Evolutionary conservation across 1,284 basidiomycete genomes (phyloP).

Genomic region (Puccinia polysora): DNA sequence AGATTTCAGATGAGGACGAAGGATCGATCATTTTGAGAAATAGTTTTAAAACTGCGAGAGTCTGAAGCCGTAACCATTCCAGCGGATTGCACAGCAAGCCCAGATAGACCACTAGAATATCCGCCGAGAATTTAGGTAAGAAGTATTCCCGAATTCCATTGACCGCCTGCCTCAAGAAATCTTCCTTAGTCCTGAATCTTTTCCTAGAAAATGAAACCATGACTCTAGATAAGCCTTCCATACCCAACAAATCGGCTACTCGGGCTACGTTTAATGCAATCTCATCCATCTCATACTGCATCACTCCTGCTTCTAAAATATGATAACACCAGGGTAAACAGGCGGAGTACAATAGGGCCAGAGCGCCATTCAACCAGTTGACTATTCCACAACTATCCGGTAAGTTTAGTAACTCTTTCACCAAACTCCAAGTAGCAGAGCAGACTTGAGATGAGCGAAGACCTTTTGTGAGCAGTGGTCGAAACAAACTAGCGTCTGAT

Average conservation of each 20-base stretch:
- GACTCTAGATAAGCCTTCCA: constrained; percentile 39
- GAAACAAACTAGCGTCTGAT: constrained; percentile 23
- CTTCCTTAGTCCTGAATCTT: constrained; percentile 41
- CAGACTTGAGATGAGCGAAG: constrained; percentile 39
- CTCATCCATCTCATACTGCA: constrained; percentile 44
- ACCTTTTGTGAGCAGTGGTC: constrained; percentile 31
- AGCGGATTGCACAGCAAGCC: constrained; percentile 40
- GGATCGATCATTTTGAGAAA: constrained; percentile 32
- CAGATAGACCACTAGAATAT: constrained; percentile 32
- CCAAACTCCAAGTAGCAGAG: constrained; percentile 34
- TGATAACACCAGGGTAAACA: constrained; percentile 43
- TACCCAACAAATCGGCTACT: constrained; percentile 25
- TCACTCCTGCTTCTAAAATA: constrained; percentile 39
- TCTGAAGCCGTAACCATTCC: constrained; percentile 36
- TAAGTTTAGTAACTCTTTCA: constrained; percentile 24
- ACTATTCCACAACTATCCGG: constrained; percentile 29
- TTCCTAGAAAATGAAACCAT: constrained; percentile 41
- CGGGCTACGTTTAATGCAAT: constrained; percentile 28
- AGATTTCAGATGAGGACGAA: constrained; percentile 16
- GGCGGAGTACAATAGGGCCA: constrained; percentile 33
- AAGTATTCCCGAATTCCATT: constrained; percentile 44
- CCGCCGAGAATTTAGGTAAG: constrained; percentile 11
- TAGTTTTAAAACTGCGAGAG: constrained; percentile 26
- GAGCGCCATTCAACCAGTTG: constrained; percentile 38
- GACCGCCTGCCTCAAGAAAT: constrained; percentile 37